phyloP scores from a whole-genome alignment of 257 asterid genomes.

The Fraxinus pennsylvanica region DNA sequence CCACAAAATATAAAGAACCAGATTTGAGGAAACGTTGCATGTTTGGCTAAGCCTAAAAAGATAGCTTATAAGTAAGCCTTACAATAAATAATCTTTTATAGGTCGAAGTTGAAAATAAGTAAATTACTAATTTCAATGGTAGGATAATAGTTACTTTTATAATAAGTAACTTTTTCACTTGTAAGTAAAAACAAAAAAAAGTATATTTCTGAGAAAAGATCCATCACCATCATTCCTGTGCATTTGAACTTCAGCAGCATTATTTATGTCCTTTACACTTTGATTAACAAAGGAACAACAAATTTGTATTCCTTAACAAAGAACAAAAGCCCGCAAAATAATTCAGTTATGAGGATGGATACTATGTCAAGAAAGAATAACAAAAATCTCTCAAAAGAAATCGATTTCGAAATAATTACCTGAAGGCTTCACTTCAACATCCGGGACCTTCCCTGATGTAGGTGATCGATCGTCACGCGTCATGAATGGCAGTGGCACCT shows the following conservation, averaged over 20 bases:
- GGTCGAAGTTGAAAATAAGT: too few species aligned
- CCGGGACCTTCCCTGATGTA: slow-evolving; percentile 30
- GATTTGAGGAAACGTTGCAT: too few species aligned
- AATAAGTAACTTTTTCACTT: not conserved
- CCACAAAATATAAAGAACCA: too few species aligned
- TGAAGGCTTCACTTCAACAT: slow-evolving; percentile 58
- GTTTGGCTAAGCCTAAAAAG: too few species aligned
- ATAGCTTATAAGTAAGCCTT: too few species aligned
- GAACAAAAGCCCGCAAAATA: slow-evolving; percentile 22
- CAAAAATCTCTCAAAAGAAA: slow-evolving; percentile 39
- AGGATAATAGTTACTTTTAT: not conserved
- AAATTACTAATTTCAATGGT: not conserved
- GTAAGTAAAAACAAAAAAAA: not conserved
- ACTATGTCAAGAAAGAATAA: slow-evolving; percentile 3
- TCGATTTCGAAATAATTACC: slow-evolving; percentile 66
- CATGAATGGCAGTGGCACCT: slow-evolving; percentile 42
- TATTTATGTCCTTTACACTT: slow-evolving; percentile 29
- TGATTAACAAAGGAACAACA: slow-evolving; percentile 26
- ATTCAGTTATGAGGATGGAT: slow-evolving; percentile 18
- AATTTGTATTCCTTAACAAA: slow-evolving; percentile 17
- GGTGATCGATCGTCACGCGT: slow-evolving; percentile 19
- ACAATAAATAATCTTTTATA: too few species aligned
- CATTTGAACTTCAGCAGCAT: not conserved
- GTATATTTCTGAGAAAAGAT: not conserved
- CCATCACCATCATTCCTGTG: not conserved